phyloP scores from a whole-genome alignment of 768 basidiomycete genomes.

The Tricholoma sp. region DNA sequence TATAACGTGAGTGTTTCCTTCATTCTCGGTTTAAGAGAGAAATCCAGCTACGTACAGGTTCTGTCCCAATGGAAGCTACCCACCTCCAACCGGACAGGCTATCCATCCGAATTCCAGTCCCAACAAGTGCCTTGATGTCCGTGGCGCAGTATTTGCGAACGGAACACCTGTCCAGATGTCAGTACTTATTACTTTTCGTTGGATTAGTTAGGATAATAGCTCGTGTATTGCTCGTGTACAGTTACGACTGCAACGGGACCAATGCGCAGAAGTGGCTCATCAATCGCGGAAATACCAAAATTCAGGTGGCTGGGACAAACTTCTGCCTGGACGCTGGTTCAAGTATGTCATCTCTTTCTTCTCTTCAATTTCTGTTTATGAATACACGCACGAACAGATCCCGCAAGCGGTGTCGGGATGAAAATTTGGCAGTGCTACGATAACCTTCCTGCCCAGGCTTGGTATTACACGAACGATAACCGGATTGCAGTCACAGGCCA shows the following conservation, averaged over 20 bases:
- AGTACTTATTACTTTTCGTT: background rate
- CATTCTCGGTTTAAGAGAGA: background rate
- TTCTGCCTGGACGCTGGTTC: constrained; percentile 33
- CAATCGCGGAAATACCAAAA: constrained; percentile 19
- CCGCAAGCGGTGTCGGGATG: constrained; percentile 24
- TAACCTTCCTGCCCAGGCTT: constrained; percentile 28
- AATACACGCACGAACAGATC: constrained; percentile 9
- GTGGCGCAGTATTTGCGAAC: constrained; percentile 22
- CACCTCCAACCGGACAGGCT: constrained; percentile 10
- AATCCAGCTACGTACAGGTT: constrained; percentile 12
- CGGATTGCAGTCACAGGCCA: constrained; percentile 18
- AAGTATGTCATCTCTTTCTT: constrained; percentile 9
- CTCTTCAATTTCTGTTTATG: background rate
- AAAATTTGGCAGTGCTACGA: constrained; percentile 33
- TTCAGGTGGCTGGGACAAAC: constrained; percentile 24
- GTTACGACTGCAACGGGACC: constrained; percentile 29
- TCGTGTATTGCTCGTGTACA: constrained; percentile 1
- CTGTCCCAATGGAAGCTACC: constrained; percentile 20
- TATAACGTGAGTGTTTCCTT: constrained; percentile 17
- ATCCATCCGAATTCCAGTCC: constrained; percentile 23
- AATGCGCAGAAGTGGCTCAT: constrained; percentile 26
- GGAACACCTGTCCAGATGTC: constrained; percentile 32
- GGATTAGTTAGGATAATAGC: too few species aligned
- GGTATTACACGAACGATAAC: constrained; percentile 26
- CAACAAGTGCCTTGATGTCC: constrained; percentile 30